Percentiles rank a stretch among this genome's conserved stretches.
phyloP scores from a whole-genome alignment of 345 rosid species.

The Raphanus sativus region DNA sequence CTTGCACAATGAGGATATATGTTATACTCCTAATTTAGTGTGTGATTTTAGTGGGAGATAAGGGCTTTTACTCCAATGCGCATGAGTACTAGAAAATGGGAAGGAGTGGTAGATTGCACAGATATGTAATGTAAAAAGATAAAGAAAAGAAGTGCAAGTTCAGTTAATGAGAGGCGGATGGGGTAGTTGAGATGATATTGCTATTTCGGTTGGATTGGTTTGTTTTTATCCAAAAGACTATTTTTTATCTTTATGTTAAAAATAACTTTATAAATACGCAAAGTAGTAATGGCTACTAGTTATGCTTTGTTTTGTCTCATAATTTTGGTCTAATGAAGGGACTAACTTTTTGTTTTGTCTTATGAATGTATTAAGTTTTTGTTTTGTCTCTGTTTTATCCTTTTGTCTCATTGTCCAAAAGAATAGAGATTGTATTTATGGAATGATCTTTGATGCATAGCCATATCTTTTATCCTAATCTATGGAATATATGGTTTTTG shows the following conservation, averaged over 20 bases:
- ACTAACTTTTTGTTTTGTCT: conserved; percentile 4
- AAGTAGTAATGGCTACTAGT: not conserved
- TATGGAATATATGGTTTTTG: not conserved
- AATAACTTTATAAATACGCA: not conserved
- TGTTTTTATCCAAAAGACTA: conserved; percentile 27
- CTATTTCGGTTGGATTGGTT: conserved; percentile 32
- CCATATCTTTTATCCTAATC: not conserved
- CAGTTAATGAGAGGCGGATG: conserved; percentile 36
- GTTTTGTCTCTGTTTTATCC: not conserved
- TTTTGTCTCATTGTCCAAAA: conserved; percentile 11
- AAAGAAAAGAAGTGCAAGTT: conserved; percentile 23
- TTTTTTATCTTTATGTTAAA: conserved; percentile 2
- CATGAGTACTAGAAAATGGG: conserved; percentile 16
- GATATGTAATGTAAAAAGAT: not conserved
- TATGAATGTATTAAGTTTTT: not conserved
- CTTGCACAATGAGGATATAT: conserved; percentile 7
- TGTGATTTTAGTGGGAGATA: conserved; percentile 3
- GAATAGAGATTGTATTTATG: not conserved
- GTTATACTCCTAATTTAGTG: not conserved
- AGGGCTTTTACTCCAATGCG: conserved; percentile 13
- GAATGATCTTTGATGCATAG: not conserved
- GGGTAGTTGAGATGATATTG: conserved; percentile 35
- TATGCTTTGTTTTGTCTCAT: conserved; percentile 16
- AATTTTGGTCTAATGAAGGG: not conserved
- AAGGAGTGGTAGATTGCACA: conserved; percentile 10